Evolutionary conservation across 805 yeast genomes (phyloP).

Genomic region (Isabelozyma pseudorhagii): DNA sequence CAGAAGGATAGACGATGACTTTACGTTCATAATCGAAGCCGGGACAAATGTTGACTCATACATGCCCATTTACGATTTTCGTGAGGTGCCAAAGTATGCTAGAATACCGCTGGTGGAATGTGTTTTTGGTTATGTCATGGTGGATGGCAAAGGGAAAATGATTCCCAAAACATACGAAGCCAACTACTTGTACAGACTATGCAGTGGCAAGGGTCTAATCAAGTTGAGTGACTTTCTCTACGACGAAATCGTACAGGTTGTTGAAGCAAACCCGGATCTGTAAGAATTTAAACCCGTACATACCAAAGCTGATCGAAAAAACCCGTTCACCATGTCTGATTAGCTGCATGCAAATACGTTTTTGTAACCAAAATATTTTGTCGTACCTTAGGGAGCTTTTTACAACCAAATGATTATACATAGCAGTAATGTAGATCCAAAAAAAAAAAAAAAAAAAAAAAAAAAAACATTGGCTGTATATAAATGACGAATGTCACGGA

Average conservation of each 20-base stretch:
- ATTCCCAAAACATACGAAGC: slow-evolving; percentile 52
- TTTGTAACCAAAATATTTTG: too few species aligned
- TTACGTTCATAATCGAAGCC: slow-evolving; percentile 55
- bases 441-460: too few species aligned
- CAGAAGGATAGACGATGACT: slow-evolving; percentile 38
- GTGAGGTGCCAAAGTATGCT: slow-evolving; percentile 61
- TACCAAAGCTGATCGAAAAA: too few species aligned
- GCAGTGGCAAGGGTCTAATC: slow-evolving; percentile 47
- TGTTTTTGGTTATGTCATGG: slow-evolving; percentile 66
- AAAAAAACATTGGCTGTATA: neutral
- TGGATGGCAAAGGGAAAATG: slow-evolving; percentile 53
- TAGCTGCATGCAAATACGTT: neutral
- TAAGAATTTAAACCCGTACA: neutral
- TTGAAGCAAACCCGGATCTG: neutral
- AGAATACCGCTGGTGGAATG: slow-evolving; percentile 71
- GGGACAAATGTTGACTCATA: slow-evolving; percentile 47
- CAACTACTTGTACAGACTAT: slow-evolving; percentile 57
- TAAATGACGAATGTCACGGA: neutral
- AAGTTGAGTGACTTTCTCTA: slow-evolving; percentile 50
- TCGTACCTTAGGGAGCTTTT: neutral
- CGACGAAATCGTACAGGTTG: slow-evolving; percentile 26
- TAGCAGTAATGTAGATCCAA: neutral
- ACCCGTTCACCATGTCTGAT: neutral
- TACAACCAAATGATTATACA: neutral
- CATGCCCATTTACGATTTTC: slow-evolving; percentile 71